Evolutionary conservation across 2,329 filamentous ascomycete species (phyloP), one percentile per base, ranked within the genome.

Genomic region (Botrytis elliptica): DNA sequence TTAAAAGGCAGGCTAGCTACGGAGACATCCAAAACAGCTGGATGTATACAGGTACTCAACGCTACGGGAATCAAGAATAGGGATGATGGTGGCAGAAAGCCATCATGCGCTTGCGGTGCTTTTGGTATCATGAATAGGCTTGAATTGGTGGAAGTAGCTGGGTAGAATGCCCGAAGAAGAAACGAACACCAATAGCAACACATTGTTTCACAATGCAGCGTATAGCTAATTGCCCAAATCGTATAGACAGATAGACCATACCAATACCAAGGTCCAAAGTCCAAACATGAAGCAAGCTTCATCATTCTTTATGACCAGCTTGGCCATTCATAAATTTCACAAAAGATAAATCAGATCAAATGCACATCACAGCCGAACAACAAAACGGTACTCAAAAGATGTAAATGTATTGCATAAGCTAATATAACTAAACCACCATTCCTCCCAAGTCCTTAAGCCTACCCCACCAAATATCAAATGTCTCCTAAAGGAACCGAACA

Each of bases 401-500:
- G 14, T 25, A 33, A 44, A 16, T 69, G 18, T 44, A 44, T 57
- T 69, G 9, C 2, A n/a, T 25, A 33, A 14, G 1, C 25, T 46
- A 42, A 8, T 16, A 8, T 6, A 29, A 25, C 25, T 29, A 25
- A 40, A 40, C 8, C 52, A 22, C 36, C 36, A 22, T 20, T 1
- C 65, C 8, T 38, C 33, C 46, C 5, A 38, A 22, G 1, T 8
- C 25, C 49, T 7, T 7, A 20, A 57, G 25, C 18, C 9, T 3
- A 16, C 52, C 18, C 69, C 44, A 29, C 16, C 42, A 42, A 29
- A 36, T n/a, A 63, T 25, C 74, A 75, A 70, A 78, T 86, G 84
- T 86, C 82, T 84, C 85, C 84, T 82, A 80, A 78, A 75, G 77
- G 75, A 68, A 80, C 79, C 76, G 77, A 78, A 75, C 73, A 77